Conservation (phyloP, 108 stramenopile species). For the Cyclotella choctawhatcheeana region DNA sequence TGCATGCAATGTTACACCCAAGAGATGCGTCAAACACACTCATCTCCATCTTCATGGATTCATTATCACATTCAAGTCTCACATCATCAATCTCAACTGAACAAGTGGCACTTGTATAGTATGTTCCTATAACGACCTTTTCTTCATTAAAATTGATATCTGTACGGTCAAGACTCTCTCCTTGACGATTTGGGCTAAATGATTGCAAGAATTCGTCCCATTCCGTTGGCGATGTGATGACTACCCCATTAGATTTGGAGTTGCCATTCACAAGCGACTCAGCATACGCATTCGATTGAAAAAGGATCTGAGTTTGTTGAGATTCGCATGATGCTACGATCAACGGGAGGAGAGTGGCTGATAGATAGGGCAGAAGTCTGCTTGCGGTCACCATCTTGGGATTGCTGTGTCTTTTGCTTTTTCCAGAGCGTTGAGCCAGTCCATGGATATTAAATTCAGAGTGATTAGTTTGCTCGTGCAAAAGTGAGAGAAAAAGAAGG, state of each 20-base stretch:
- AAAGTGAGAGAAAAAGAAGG: too few relatives aligned
- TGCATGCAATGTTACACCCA: slow-evolving; percentile 11
- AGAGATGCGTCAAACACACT: slow-evolving; percentile 13
- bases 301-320: slow-evolving; percentile 12
- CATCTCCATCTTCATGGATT: slow-evolving; percentile 10
- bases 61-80: background rate
- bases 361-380: too few relatives aligned
- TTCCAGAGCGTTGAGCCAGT: too few relatives aligned
- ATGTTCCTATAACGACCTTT: slow-evolving; percentile 23
- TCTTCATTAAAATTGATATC: slow-evolving; percentile 14
- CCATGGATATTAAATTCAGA: too few relatives aligned
- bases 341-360: background rate
- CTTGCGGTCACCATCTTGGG: too few relatives aligned
- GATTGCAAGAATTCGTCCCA: slow-evolving; percentile 13
- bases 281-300: slow-evolving; percentile 31
- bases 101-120: slow-evolving; percentile 11
- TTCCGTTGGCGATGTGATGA: slow-evolving; percentile 1
- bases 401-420: too few relatives aligned
- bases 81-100: slow-evolving; percentile 11
- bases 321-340: background rate
- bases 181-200: slow-evolving; percentile 5
- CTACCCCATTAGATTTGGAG: background rate
- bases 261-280: background rate
- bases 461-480: too few relatives aligned
- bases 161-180: background rate